These are phyloP conservation scores for Dothideomycetidae sp. DNA, from an alignment of 2,329 filamentous ascomycete genomes.

Conservation along the genomic window DNA sequence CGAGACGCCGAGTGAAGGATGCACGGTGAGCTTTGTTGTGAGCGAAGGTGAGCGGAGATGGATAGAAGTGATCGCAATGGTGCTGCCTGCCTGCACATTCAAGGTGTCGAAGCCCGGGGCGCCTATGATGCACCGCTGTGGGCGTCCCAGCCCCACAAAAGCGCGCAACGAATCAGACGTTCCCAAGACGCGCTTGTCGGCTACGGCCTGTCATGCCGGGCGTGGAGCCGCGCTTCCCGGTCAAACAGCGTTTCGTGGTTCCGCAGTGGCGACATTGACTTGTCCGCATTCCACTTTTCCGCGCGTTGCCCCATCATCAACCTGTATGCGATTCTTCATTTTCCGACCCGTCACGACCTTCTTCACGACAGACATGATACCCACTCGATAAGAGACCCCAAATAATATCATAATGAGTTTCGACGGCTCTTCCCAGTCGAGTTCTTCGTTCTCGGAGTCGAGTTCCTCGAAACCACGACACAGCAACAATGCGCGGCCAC, in stretches of 20 bases:
- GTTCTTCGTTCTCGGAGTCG: constrained; percentile 16
- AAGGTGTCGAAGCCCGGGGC: no score
- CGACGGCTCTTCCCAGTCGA: constrained; percentile 19
- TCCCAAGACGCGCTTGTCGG: no score
- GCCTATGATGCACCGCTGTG: no score
- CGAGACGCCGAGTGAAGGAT: no score
- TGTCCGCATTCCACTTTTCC: constrained; percentile 9
- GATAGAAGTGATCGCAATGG: no score
- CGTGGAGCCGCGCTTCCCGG: constrained; percentile 3
- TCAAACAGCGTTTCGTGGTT: neutral
- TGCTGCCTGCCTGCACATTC: no score
- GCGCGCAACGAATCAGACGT: no score
- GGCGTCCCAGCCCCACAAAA: no score
- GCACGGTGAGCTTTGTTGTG: neutral
- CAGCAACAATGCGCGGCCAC: constrained; percentile 31
- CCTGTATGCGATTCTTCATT: neutral
- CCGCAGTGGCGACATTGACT: neutral
- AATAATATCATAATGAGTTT: constrained; percentile 20
- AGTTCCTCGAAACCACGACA: constrained; percentile 17
- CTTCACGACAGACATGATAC: constrained; percentile 3
- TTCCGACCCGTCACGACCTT: constrained; percentile 3
- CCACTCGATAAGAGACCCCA: neutral
- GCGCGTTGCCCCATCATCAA: constrained; percentile 4
- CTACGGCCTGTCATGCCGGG: no score
- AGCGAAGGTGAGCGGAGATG: neutral